phyloP scores from a whole-genome alignment of 495 filamentous ascomycete species.

The Penicillium verhagenii region DNA sequence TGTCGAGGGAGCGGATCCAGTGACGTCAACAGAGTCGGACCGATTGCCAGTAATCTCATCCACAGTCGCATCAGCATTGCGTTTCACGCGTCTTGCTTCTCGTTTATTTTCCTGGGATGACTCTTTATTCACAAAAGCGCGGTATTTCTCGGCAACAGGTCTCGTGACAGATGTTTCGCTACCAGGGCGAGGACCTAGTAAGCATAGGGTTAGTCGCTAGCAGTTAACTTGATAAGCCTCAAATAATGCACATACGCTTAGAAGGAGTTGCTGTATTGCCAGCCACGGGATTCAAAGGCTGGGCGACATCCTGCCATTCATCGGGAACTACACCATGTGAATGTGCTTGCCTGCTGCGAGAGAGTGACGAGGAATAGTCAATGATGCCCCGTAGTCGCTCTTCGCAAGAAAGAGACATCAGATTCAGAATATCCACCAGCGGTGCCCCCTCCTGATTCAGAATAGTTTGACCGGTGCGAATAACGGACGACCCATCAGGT shows the following conservation, averaged over 20 bases:
- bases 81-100: constrained; percentile 49
- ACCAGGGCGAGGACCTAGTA: constrained; percentile 39
- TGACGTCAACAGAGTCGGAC: constrained; percentile 36
- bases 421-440: constrained; percentile 70
- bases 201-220: constrained; percentile 12
- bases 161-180: constrained; percentile 20
- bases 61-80: constrained; percentile 41
- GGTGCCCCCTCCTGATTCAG: constrained; percentile 65
- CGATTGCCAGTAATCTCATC: constrained; percentile 34
- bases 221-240: background rate
- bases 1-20: constrained; percentile 44
- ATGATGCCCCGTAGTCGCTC: constrained; percentile 66
- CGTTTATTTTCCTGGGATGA: constrained; percentile 50
- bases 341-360: constrained; percentile 64
- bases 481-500: constrained; percentile 53
- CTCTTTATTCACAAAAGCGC: constrained; percentile 34
- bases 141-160: constrained; percentile 35
- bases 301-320: constrained; percentile 68
- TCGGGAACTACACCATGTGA: constrained; percentile 68
- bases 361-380: constrained; percentile 65
- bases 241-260: constrained; percentile 54
- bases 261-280: constrained; percentile 50
- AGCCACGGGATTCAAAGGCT: constrained; percentile 30
- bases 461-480: constrained; percentile 57
- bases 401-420: constrained; percentile 73